phyloP scores from a whole-genome alignment of 495 filamentous ascomycete species.

The Halenospora varia region DNA sequence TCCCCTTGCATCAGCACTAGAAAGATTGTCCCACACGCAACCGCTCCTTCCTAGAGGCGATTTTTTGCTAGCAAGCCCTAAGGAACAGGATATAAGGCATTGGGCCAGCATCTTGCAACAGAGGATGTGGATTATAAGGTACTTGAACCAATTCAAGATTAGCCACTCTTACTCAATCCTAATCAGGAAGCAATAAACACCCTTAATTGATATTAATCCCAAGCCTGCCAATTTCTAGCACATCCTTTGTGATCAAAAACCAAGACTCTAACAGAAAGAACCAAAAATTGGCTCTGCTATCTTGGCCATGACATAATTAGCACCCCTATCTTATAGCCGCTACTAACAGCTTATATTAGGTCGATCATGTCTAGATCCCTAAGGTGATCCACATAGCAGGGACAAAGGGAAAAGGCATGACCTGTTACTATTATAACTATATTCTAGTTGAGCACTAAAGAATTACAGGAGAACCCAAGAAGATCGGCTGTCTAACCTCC shows the following conservation, averaged over 20 bases:
- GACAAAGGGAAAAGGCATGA: conserved; percentile 57
- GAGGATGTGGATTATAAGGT: not conserved
- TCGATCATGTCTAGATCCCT: not conserved
- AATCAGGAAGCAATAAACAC: not conserved
- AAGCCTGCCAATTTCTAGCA: not conserved
- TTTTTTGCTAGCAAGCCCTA: not conserved
- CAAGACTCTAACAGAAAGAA: not conserved
- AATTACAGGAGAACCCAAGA: conserved; percentile 26
- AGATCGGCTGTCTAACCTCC: conserved; percentile 78
- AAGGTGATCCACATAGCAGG: conserved; percentile 50
- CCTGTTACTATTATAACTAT: conserved; percentile 40
- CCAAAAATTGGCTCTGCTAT: not conserved
- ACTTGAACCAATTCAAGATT: not conserved
- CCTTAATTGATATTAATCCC: not conserved
- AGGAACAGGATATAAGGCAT: not conserved
- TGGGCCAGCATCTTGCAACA: not conserved
- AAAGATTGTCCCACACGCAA: not conserved
- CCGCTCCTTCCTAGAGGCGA: not conserved
- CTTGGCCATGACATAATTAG: not conserved
- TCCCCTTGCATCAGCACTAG: not conserved
- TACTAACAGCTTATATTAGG: conserved; percentile 24
- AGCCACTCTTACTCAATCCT: not conserved
- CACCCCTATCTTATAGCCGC: not conserved
- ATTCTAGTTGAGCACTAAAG: conserved; percentile 36
- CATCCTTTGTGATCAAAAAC: not conserved